Percentiles rank a stretch among this genome's conserved stretches.
phyloP scores from a whole-genome alignment of 164 flowering plant genomes.

The Paratinospora sagittata region DNA sequence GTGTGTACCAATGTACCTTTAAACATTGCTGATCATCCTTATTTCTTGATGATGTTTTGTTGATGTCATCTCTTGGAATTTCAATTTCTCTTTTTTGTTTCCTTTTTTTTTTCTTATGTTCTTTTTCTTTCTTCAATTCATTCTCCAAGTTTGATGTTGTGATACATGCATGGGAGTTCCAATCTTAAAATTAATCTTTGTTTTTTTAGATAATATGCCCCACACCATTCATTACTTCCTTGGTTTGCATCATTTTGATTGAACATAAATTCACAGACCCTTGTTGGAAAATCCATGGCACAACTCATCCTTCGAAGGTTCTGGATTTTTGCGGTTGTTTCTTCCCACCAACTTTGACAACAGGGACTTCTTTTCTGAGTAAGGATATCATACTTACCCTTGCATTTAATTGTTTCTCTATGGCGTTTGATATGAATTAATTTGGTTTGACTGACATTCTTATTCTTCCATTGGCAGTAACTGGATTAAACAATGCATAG shows the following conservation, averaged over 20 bases:
- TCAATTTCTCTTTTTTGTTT: too few species aligned
- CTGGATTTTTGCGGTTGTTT: conserved; percentile 88
- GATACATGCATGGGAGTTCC: neutral
- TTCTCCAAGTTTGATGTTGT: too few species aligned
- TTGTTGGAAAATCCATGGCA: conserved; percentile 97
- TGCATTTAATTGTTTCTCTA: conserved; percentile 1
- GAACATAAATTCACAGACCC: conserved; percentile 38
- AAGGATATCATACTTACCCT: conserved; percentile 24
- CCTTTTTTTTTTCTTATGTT: too few species aligned
- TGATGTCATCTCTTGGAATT: too few species aligned
- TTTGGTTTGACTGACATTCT: conserved; percentile 2
- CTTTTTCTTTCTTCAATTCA: too few species aligned
- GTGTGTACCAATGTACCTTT: too few species aligned
- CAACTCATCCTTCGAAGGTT: conserved; percentile 86
- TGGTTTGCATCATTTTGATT: neutral
- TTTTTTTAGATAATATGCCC: neutral
- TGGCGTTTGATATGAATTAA: conserved; percentile 3
- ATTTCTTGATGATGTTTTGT: too few species aligned
- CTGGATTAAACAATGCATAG: conserved; percentile 56
- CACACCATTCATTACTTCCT: neutral
- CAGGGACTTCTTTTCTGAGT: conserved; percentile 75
- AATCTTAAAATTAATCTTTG: neutral
- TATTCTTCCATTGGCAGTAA: conserved; percentile 38
- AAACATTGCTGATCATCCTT: too few species aligned
- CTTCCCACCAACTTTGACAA: conserved; percentile 88